A percentile compares a stretch with the other conserved stretches of the same genome.
Conservation (phyloP, 306 rosid genomes). For the Pterocarpus santalinus region DNA sequence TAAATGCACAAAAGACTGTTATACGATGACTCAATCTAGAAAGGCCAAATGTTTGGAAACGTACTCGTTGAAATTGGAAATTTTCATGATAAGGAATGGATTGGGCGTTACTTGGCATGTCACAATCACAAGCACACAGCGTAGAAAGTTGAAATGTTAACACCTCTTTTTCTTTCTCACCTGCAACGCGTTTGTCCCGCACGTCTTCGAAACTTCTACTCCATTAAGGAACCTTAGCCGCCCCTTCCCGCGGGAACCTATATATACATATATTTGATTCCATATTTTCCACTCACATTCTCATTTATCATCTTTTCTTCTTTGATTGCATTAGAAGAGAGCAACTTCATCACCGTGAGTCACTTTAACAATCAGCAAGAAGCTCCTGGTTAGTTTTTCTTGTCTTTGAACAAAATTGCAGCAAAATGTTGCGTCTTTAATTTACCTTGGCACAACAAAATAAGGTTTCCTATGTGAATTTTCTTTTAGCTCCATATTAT, state of each 20-base stretch:
- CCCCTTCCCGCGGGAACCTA: background rate
- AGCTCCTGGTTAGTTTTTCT: too few relatives aligned
- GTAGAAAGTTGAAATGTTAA: background rate
- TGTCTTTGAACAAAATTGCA: too few relatives aligned
- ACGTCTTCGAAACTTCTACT: background rate
- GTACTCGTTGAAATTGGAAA: background rate
- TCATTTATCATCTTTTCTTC: background rate
- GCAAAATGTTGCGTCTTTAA: too few relatives aligned
- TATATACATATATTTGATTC: conserved; percentile 1
- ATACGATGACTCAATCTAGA: background rate
- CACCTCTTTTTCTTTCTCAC: background rate
- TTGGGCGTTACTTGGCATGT: background rate
- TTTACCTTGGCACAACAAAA: too few relatives aligned
- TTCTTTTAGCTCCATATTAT: too few relatives aligned
- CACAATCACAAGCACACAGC: background rate
- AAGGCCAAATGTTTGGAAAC: background rate
- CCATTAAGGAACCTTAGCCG: background rate
- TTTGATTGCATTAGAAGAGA: too few relatives aligned
- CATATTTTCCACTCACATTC: background rate
- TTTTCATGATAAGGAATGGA: background rate
- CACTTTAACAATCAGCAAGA: too few relatives aligned
- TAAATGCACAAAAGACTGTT: too few relatives aligned
- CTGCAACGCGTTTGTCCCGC: conserved; percentile 10
- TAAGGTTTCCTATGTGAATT: too few relatives aligned
- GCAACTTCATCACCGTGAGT: too few relatives aligned